Percentiles rank a stretch among this genome's conserved stretches.
phyloP scores from a whole-genome alignment of 257 asterid genomes.

The Echites panduratus region DNA sequence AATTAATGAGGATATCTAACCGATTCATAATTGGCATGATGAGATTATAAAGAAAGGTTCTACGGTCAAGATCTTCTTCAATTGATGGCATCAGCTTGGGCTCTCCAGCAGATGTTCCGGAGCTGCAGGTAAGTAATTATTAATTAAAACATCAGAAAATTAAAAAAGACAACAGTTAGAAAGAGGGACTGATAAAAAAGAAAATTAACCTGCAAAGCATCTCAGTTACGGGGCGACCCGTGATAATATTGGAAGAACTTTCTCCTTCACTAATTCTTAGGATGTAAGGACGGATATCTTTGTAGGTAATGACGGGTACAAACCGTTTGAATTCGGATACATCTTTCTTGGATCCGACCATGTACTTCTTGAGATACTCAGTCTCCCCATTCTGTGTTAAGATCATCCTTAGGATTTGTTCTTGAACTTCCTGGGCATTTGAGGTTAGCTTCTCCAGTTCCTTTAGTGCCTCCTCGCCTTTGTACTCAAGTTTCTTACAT shows the following conservation, averaged over 20 bases:
- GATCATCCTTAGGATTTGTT: slow-evolving; percentile 41
- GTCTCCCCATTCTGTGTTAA: slow-evolving; percentile 47
- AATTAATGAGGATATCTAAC: slow-evolving; percentile 19
- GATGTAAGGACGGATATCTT: slow-evolving; percentile 61
- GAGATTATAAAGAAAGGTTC: slow-evolving; percentile 67
- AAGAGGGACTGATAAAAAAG: neutral
- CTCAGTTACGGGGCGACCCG: slow-evolving; percentile 56
- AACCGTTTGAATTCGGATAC: slow-evolving; percentile 37
- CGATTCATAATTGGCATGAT: slow-evolving; percentile 71
- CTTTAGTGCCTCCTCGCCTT: slow-evolving; percentile 53
- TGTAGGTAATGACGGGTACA: slow-evolving; percentile 50
- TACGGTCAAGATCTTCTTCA: slow-evolving; percentile 70
- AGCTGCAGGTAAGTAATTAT: slow-evolving; percentile 26
- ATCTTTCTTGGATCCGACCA: slow-evolving; percentile 23
- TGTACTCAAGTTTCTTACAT: slow-evolving; percentile 70
- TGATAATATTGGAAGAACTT: slow-evolving; percentile 42
- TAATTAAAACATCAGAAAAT: neutral
- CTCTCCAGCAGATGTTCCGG: slow-evolving; percentile 80
- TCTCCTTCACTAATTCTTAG: slow-evolving; percentile 61
- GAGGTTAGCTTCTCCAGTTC: slow-evolving; percentile 52
- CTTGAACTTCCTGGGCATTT: slow-evolving; percentile 51
- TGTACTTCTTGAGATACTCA: slow-evolving; percentile 45
- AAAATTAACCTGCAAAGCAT: slow-evolving; percentile 61
- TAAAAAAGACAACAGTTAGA: neutral
- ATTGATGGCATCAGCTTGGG: slow-evolving; percentile 78